Evolutionary conservation across 129 eudicot genomes (phyloP).

Genomic region (Deinandra increscens): DNA sequence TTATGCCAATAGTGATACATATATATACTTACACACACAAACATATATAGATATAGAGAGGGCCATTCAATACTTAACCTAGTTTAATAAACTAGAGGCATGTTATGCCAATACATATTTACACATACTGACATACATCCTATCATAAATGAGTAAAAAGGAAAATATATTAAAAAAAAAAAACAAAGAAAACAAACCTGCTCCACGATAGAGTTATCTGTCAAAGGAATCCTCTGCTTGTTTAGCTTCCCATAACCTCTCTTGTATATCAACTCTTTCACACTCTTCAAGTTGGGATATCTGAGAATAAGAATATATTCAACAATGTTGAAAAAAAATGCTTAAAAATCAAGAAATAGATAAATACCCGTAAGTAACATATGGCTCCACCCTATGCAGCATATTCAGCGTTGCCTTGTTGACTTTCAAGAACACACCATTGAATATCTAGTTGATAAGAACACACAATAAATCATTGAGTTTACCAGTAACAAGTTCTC

Average conservation of each 20-base stretch:
- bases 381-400: conserved; percentile 91
- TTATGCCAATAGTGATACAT: background rate
- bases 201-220: conserved; percentile 64
- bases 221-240: conserved; percentile 77
- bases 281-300: conserved; percentile 77
- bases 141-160: background rate
- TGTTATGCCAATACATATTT: no score
- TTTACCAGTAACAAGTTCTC: no score
- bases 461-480: no score
- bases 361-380: conserved; percentile 74
- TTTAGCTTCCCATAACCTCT: conserved; percentile 74
- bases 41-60: no score
- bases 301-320: conserved; percentile 21
- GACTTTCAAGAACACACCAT: conserved; percentile 78
- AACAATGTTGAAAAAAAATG: background rate
- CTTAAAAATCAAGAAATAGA: background rate
- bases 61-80: no score
- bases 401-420: conserved; percentile 85
- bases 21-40: background rate
- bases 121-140: background rate
- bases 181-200: conserved; percentile 35
- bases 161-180: background rate
- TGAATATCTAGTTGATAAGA: conserved; percentile 50
- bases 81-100: no score
- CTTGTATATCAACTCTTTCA: conserved; percentile 73